Evolutionary conservation across 257 asterid genomes (phyloP).

Genomic region (Paraleonurus japonicus): DNA sequence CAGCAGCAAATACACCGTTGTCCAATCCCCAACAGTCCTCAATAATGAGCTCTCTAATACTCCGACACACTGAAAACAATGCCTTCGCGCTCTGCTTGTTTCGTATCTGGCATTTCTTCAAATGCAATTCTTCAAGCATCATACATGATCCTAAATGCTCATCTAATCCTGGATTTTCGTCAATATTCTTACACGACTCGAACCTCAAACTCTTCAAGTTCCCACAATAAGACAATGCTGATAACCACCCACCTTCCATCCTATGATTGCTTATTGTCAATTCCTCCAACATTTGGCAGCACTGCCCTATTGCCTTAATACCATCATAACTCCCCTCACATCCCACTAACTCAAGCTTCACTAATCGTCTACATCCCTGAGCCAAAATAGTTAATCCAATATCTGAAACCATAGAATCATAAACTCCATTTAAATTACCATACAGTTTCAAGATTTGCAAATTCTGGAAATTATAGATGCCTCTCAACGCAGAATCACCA

Average conservation of each 20-base stretch:
- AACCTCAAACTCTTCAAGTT: conserved; percentile 82
- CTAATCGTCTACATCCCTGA: conserved; percentile 75
- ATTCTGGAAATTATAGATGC: conserved; percentile 58
- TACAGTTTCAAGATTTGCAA: conserved; percentile 81
- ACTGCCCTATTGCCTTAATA: conserved; percentile 82
- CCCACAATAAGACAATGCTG: conserved; percentile 72
- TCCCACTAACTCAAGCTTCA: conserved; percentile 83
- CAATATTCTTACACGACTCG: conserved; percentile 63
- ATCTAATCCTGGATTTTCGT: conserved; percentile 69
- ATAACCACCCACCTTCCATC: conserved; percentile 96
- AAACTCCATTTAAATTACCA: conserved; percentile 63
- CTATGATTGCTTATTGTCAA: conserved; percentile 52
- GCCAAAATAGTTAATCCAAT: conserved; percentile 90
- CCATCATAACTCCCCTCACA: conserved; percentile 92
- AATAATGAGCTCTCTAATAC: conserved; percentile 52
- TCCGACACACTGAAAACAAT: conserved; percentile 59
- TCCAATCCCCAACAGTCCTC: conserved; percentile 88
- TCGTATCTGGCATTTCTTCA: conserved; percentile 66
- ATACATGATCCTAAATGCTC: conserved; percentile 76
- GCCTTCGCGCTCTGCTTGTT: conserved; percentile 55
- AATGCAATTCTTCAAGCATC: conserved; percentile 81
- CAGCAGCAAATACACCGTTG: conserved; percentile 47
- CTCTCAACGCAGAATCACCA: conserved; percentile 61
- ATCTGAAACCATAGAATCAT: conserved; percentile 68
- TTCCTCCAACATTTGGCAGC: conserved; percentile 84